phyloP scores from a whole-genome alignment of 331 rosid species.

The Acacia pycnantha region DNA sequence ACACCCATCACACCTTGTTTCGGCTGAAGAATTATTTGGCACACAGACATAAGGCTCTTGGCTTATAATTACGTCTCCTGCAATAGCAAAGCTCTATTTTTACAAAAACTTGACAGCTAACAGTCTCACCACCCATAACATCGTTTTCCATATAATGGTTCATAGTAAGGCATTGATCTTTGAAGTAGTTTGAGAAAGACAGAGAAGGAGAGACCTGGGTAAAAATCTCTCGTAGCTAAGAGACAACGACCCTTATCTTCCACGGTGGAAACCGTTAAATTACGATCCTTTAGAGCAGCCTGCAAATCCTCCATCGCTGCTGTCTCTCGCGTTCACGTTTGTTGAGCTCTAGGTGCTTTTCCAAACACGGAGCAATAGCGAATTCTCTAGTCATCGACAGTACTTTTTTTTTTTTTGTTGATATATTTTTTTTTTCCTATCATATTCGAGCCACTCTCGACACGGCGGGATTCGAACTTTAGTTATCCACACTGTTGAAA shows the following conservation, averaged over 20 bases:
- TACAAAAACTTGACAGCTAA: not conserved
- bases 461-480: too few species aligned
- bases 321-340: not conserved
- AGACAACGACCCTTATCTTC: conserved; percentile 81
- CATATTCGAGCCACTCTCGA: too few species aligned
- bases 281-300: conserved; percentile 33
- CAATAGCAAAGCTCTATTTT: conserved; percentile 19
- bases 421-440: too few species aligned
- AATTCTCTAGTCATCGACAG: too few species aligned
- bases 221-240: conserved; percentile 53
- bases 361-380: not conserved
- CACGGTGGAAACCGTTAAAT: conserved; percentile 48
- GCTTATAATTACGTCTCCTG: conserved; percentile 75
- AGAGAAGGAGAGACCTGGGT: conserved; percentile 52
- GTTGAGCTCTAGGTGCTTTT: not conserved
- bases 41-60: conserved; percentile 77
- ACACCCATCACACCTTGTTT: conserved; percentile 72
- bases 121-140: not conserved
- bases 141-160: not conserved
- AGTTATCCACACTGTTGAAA: too few species aligned
- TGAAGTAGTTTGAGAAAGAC: not conserved
- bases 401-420: too few species aligned
- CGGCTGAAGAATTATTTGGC: conserved; percentile 56
- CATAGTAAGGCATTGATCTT: not conserved
- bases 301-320: conserved; percentile 68